Base-by-base conservation (phyloP, 2,329 filamentous ascomycete genomes). In the Colletotrichum limetticola region DNA sequence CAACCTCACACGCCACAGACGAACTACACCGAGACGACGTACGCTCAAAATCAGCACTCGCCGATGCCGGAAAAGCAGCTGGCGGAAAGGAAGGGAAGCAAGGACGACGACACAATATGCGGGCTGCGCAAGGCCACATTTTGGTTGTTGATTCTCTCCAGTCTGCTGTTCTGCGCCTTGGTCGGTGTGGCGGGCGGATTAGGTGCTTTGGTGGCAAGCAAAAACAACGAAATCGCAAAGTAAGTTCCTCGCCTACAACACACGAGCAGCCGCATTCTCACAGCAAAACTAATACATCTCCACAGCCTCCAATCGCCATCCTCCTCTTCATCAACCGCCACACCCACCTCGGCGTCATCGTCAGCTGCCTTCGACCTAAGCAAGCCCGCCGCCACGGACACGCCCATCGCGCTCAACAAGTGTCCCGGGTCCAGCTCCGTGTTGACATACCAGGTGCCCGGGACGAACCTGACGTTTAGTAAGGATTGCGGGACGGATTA, bases 401-500 rank as follows among this genome's bases (percentile, higher is more conserved):
- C 71, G 2, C 53, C 71, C 12, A 61, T 72, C 49, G 16, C 6
- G 26, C 37, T 66, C 32, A 62, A 62, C 19, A 68, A 72, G 61
- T 72, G 71, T 49, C 66, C 66, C 1, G 53, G 60, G 8, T 49
- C 32, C 60, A 56, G 53, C 14, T 59, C 60, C 4, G 42, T 49
- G 19, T 56, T 68, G 32, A 59, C 49, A 19, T 72, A 67, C 59
- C 35, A 72, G 37, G 66, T 72, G 3, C 71, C 71, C 14, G 71
- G 71, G 2, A 65, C 71, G 35, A 72, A 72, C 49, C 42, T 72
- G 26, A 72, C 71, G 16, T 72, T 72, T 28, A 35, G 60, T n/a
- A 70, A 72, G 60, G 71, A 66, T 56, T 72, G 71, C 66, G 71
- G 66, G 26, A 70, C 55, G 5, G 71, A 72, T 30, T 72, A 72